A percentile compares a stretch with the other conserved stretches of the same genome.
These are phyloP conservation scores for Psilocybe azurescens DNA, from an alignment of 768 basidiomycete genomes.

Conservation along the genomic window DNA sequence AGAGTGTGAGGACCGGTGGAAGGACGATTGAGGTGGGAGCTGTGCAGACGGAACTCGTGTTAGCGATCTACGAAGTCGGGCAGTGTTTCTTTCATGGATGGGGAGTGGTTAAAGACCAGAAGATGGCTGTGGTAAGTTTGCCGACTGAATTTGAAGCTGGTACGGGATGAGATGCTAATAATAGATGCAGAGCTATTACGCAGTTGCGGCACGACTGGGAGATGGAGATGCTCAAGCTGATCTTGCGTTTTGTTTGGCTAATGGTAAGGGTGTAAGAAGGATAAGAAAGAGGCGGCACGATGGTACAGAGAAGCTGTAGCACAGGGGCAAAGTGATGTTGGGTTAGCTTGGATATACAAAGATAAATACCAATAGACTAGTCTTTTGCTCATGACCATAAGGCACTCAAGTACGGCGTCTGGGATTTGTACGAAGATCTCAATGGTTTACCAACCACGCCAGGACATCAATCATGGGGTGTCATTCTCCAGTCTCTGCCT, in stretches of 20 bases:
- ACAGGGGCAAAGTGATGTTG: slow-evolving; percentile 83
- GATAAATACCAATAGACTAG: slow-evolving; percentile 66
- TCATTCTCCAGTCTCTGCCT: slow-evolving; percentile 55
- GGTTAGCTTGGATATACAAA: slow-evolving; percentile 92
- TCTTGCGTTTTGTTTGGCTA: slow-evolving; percentile 83
- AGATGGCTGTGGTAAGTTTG: slow-evolving; percentile 82
- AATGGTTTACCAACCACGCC: slow-evolving; percentile 48
- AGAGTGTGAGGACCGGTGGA: slow-evolving; percentile 57
- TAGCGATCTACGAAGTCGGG: slow-evolving; percentile 92
- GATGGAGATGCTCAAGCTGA: slow-evolving; percentile 89
- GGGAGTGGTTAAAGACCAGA: slow-evolving; percentile 87
- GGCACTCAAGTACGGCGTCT: slow-evolving; percentile 70
- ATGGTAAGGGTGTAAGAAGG: slow-evolving; percentile 90
- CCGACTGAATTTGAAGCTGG: neutral
- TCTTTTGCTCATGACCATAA: slow-evolving; percentile 39
- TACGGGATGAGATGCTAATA: neutral
- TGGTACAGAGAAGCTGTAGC: slow-evolving; percentile 88
- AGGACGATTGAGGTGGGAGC: slow-evolving; percentile 43
- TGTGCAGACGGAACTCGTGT: slow-evolving; percentile 74
- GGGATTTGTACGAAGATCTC: slow-evolving; percentile 79
- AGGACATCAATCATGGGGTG: slow-evolving; percentile 49
- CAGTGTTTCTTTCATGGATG: slow-evolving; percentile 94
- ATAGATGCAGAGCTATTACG: slow-evolving; percentile 72
- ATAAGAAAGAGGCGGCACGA: slow-evolving; percentile 83
- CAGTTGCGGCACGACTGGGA: slow-evolving; percentile 81